Evolutionary conservation across 2,329 filamentous ascomycete genomes (phyloP), one percentile per base, ranked within the genome.

Genomic region (Aureobasidium lini): DNA sequence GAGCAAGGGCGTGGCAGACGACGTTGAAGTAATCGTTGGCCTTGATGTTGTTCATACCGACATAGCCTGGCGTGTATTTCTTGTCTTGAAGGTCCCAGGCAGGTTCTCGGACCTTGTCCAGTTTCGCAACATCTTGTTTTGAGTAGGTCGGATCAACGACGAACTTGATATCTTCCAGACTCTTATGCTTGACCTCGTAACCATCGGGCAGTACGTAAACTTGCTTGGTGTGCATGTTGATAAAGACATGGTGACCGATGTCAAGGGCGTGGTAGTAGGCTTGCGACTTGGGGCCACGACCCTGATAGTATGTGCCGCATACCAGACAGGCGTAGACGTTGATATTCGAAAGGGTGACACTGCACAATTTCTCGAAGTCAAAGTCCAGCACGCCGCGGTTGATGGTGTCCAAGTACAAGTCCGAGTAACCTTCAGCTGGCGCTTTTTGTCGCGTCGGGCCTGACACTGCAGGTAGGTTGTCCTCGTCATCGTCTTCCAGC

Each of bases 1-100:
- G 94, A 2, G 93, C 87, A 39, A 99, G 81, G 6, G 92, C 87
- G 73, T 99, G 94, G 50, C 95, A 87, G 3, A 96, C 84, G 29
- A 96, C 93, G 71, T 99, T 99, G 70, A 97, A 82, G 76, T 99
- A 99, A 77, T 99, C 94, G 76, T 99, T 99, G 61, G 94, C 90
- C 75, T 99, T 99, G 80, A 99, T 96, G 76, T 99, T 99, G 81
- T 99, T 99, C 89, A 99, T 95, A 65, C 94, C 94, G 62, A 99
- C 90, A 71, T 92, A 99, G 6, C 94, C 93, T 18, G 94, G 94
- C 65, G 87, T 87, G 75, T 99, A 99, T 71, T 88, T 85, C 73
- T 88, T 89, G 63, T 90, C 90, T 52, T 81, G 80, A 43, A 97
- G 80, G 68, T 95, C 93, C 82, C 87, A 91, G 46, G 84, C 83